These are phyloP conservation scores for Helenozyma rhizophorensis DNA, from an alignment of 805 yeast species.

Conservation along the genomic window DNA sequence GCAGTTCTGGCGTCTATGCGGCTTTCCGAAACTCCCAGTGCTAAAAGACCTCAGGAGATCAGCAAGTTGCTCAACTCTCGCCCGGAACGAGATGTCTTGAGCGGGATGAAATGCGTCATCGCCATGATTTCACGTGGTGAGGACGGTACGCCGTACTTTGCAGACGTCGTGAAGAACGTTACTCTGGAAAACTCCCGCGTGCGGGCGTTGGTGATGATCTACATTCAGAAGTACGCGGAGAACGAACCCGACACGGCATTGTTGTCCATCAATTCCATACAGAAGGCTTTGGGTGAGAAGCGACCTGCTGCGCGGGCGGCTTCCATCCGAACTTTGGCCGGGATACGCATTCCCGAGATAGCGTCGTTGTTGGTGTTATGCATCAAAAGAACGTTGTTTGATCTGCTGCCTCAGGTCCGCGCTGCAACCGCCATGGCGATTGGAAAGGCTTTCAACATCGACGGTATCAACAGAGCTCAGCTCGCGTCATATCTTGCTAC, in stretches of 20 bases:
- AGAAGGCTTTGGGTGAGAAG: conserved; percentile 70
- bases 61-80: conserved; percentile 62
- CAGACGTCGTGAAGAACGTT: conserved; percentile 86
- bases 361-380: conserved; percentile 74
- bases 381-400: conserved; percentile 62
- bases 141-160: conserved; percentile 50
- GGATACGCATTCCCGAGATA: conserved; percentile 77
- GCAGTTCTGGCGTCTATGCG: conserved; percentile 73
- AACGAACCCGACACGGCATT: conserved; percentile 85
- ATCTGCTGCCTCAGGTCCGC: conserved; percentile 74
- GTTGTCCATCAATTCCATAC: conserved; percentile 86
- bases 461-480: conserved; percentile 42
- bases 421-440: conserved; percentile 75
- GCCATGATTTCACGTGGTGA: conserved; percentile 38
- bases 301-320: conserved; percentile 64
- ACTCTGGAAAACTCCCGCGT: conserved; percentile 61
- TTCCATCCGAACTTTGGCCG: conserved; percentile 74
- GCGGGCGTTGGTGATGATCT: conserved; percentile 71
- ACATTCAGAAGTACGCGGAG: conserved; percentile 73
- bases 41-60: conserved; percentile 63
- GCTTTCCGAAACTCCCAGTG: conserved; percentile 57
- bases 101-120: conserved; percentile 40
- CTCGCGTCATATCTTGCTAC: conserved; percentile 45
- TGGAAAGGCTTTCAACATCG: conserved; percentile 45
- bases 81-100: conserved; percentile 48